Evolutionary conservation across 1,284 basidiomycete species (phyloP).

Genomic region (Rhodotorula sp.): DNA sequence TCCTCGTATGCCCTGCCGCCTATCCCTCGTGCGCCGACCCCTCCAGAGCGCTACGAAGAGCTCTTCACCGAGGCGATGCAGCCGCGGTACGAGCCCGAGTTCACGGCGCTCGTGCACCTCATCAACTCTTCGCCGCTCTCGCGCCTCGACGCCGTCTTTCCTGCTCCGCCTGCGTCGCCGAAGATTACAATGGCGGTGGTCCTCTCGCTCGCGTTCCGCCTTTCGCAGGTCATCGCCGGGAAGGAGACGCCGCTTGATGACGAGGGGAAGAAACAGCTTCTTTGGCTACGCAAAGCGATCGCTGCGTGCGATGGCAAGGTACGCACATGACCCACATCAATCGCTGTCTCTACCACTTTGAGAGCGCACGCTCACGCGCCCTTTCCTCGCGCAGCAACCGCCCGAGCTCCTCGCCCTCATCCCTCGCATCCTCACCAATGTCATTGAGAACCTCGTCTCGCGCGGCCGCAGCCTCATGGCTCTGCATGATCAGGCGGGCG

Average conservation of each 20-base stretch:
- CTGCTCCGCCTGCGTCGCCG: slow-evolving; percentile 7
- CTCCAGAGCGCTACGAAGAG: slow-evolving; percentile 26
- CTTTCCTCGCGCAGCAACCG: slow-evolving; percentile 14
- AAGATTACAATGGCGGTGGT: slow-evolving; percentile 25
- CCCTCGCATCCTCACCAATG: slow-evolving; percentile 13
- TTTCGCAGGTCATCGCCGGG: slow-evolving; percentile 17
- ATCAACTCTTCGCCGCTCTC: slow-evolving; percentile 18
- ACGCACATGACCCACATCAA: neutral
- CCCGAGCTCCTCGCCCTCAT: slow-evolving; percentile 18
- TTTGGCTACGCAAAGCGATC: slow-evolving; percentile 26
- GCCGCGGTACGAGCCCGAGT: slow-evolving; percentile 30
- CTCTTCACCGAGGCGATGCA: slow-evolving; percentile 34
- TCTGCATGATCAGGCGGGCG: slow-evolving; percentile 7
- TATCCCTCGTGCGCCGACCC: slow-evolving; percentile 22
- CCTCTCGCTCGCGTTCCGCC: slow-evolving; percentile 29
- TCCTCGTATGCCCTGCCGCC: slow-evolving; percentile 11
- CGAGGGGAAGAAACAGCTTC: slow-evolving; percentile 13
- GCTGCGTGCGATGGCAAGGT: slow-evolving; percentile 32
- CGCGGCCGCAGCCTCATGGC: slow-evolving; percentile 12
- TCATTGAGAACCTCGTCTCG: slow-evolving; percentile 16
- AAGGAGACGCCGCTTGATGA: slow-evolving; percentile 6
- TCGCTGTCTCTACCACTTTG: neutral
- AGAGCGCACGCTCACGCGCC: too few species aligned
- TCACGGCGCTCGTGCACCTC: slow-evolving; percentile 21
- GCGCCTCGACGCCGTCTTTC: slow-evolving; percentile 34